Base-by-base conservation (phyloP, 2,329 filamentous ascomycete species). In the Neofusicoccum ribis region DNA sequence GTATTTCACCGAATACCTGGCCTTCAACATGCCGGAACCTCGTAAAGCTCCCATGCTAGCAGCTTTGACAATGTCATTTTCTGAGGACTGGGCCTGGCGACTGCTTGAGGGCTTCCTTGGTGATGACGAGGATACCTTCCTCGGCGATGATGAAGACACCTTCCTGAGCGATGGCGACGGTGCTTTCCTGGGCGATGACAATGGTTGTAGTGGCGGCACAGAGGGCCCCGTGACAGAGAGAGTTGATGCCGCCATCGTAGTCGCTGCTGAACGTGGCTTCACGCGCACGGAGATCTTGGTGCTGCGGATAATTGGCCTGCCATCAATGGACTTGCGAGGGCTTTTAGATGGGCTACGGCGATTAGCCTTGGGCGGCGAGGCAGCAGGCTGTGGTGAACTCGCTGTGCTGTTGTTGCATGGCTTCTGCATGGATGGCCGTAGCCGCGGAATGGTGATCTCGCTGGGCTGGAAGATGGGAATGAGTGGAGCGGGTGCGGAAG, bases 281-380 rank as follows among this genome's bases (percentile, higher is more conserved):
- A 47, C 36, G 43, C 56, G 56, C 7, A 60, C 56, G 15, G 56
- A 60, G 44, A 47, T 20, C 56, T 23, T 60, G n/a, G 43, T 37
- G 43, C 43, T 47, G 23, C 56, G 56, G 43, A 47, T 39, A 14
- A 60, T 12, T 11, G 41, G 56, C 11, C 56, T 46, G 27, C 56
- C 56, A n/a, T 60, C 56, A n/a, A 47, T 60, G 14, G 56, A 60
- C n/a, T 34, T 60, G n/a, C 56, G 56, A n/a, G 41, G 56, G 9
- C 23, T n/a, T 37, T 47, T 60, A 15, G 56, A 60, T 8, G 56
- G 56, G 31, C 56, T 60, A 43, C 56, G 56, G 7, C 56, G 41
- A 12, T 7, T 36, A 3, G n/a, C 9, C 17, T n/a, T 60, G 27
- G 41, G 8, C 20, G 50, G 8, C 15, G 34, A 17, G 9, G 50